A percentile compares a stretch with the other conserved stretches of the same genome.
Evolutionary conservation across 2,329 filamentous ascomycete genomes (phyloP).

Genomic region (Phoma herbarum): DNA sequence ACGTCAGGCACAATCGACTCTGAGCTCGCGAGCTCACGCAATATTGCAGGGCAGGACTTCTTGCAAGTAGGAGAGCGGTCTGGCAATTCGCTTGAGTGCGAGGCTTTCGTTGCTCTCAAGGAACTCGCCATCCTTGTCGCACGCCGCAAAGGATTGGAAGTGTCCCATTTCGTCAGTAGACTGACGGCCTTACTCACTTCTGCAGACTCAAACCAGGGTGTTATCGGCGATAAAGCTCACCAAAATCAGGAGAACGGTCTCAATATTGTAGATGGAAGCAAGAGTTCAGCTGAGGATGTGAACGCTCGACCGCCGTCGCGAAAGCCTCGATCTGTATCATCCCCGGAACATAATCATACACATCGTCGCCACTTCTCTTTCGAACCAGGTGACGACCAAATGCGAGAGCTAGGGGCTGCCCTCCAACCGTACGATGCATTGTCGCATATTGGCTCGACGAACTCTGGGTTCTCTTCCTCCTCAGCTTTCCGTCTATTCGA

Average conservation of each 20-base stretch:
- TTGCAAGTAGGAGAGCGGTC: conserved; percentile 8
- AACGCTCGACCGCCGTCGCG: conserved; percentile 15
- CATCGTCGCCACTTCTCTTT: conserved; percentile 54
- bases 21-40: conserved; percentile 48
- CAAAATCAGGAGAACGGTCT: background rate
- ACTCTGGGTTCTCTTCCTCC: conserved; percentile 10
- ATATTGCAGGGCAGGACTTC: conserved; percentile 41
- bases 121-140: conserved; percentile 49
- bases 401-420: conserved; percentile 29
- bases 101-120: conserved; percentile 46
- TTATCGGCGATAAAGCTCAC: background rate
- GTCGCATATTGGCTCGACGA: conserved; percentile 15
- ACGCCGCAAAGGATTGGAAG: conserved; percentile 46
- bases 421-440: conserved; percentile 18
- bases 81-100: conserved; percentile 34
- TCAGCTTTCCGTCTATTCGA: conserved; percentile 1
- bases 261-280: background rate
- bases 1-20: conserved; percentile 32
- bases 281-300: background rate
- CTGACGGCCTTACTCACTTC: conserved; percentile 46
- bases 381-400: conserved; percentile 53
- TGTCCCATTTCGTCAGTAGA: conserved; percentile 41
- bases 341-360: conserved; percentile 28
- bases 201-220: background rate
- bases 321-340: conserved; percentile 32